A percentile compares a stretch with the other conserved stretches of the same genome.
These are phyloP conservation scores for Moniliophthora roreri DNA, from an alignment of 1,284 basidiomycete species.

Conservation along the genomic window DNA sequence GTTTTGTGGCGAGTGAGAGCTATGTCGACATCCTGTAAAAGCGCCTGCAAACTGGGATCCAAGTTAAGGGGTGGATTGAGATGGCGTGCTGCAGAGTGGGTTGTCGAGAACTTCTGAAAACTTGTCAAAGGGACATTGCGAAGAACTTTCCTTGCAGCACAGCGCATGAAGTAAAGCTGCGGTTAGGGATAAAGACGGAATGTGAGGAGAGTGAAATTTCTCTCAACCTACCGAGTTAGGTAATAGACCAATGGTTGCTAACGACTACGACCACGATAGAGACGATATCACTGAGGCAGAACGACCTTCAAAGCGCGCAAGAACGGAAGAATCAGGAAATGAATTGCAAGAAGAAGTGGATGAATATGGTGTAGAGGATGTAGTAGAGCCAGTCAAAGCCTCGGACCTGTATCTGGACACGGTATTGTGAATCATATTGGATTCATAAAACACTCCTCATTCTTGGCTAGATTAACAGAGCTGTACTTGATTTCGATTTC, in stretches of 20 bases:
- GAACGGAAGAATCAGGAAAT: neutral
- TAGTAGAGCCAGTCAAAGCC: conserved; percentile 25
- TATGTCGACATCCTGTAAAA: conserved; percentile 67
- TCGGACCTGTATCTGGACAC: conserved; percentile 97
- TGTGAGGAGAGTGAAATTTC: neutral
- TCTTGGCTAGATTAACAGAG: conserved; percentile 75
- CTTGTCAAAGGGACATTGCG: neutral
- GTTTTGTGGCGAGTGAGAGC: conserved; percentile 50
- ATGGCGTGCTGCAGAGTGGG: conserved; percentile 18
- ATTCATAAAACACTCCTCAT: conserved; percentile 12
- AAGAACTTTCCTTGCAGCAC: neutral
- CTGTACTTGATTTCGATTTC: conserved; percentile 96
- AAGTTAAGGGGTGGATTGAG: conserved; percentile 55
- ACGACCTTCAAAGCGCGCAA: neutral
- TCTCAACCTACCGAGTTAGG: neutral
- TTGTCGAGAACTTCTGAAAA: conserved; percentile 14
- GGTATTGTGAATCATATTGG: conserved; percentile 44
- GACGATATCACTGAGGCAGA: conserved; percentile 14
- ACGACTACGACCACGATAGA: conserved; percentile 3
- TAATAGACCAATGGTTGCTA: neutral
- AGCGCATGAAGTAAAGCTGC: conserved; percentile 17
- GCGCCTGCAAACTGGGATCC: conserved; percentile 58
- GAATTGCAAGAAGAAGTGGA: neutral
- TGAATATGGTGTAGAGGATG: conserved; percentile 9
- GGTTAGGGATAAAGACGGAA: neutral